Evolutionary conservation across 2,329 filamentous ascomycete species (phyloP).

Genomic region (Aureobasidium sp.): DNA sequence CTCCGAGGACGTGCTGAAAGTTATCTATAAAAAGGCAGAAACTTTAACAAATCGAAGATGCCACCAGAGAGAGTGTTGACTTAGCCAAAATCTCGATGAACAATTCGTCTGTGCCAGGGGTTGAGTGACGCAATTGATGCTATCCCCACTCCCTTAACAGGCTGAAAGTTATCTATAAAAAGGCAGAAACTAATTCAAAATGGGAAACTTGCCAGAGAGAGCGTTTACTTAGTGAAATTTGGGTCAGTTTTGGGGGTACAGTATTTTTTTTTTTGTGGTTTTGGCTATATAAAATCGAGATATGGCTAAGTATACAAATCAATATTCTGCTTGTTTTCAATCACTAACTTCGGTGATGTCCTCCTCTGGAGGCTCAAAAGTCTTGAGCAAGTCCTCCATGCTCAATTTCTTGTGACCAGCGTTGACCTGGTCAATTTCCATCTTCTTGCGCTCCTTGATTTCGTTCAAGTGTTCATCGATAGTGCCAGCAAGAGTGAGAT

Average conservation of each 20-base stretch:
- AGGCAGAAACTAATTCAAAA: background rate
- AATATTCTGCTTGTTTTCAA: background rate
- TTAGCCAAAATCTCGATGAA: background rate
- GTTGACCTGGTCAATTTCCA: slow-evolving; percentile 37
- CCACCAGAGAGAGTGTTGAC: background rate
- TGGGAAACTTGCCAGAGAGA: background rate
- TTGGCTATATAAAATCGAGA: background rate
- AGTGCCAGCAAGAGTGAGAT: slow-evolving; percentile 49
- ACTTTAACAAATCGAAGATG: background rate
- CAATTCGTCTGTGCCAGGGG: too few species aligned
- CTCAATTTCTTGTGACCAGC: slow-evolving; percentile 32
- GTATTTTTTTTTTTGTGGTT: slow-evolving; percentile 4
- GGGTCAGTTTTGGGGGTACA: background rate
- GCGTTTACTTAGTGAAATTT: background rate
- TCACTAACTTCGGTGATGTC: background rate
- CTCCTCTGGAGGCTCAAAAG: background rate
- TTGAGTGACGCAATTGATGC: background rate
- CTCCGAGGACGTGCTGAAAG: too few species aligned
- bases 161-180: background rate
- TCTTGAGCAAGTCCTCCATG: background rate
- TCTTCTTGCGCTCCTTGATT: slow-evolving; percentile 51
- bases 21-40: too few species aligned
- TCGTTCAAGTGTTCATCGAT: slow-evolving; percentile 52
- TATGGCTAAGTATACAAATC: background rate
- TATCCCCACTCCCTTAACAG: background rate